Evolutionary conservation across 129 eudicot genomes (phyloP), one percentile per base, ranked within the genome.

Genomic region (Lactuca saligna): DNA sequence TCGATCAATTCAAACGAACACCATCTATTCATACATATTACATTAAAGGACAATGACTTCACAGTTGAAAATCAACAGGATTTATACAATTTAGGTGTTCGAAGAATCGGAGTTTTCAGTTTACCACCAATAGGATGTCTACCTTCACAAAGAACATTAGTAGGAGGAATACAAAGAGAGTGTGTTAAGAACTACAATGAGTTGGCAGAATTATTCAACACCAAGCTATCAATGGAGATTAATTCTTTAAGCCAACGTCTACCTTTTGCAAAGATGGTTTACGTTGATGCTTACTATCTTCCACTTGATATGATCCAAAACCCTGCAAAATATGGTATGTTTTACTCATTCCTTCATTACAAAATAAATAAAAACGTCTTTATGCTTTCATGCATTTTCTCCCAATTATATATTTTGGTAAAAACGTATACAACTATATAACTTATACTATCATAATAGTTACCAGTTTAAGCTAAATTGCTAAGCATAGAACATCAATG

Each of bases 101-200:
- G 96, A 25, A 75, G 87, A 65, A 82, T 86, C 4, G 96, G 84
- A 33, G 81, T 88, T 32, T 78, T 79, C 41, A 78, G 91, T 55
- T 49, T 86, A 44, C 95, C 95, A 49, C 98, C 98, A 1, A 64
- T 86, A 42, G 98, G 98, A 54, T 86, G 94, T 74, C 54, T 88
- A 63, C 98, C 96, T 12, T 82, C 94, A 55, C 94, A 83, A 53
- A 82, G 98, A 75, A 91, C 96, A 0, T 66, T 86, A 59, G 63
- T 29, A 65, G 96, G 98, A 63, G 98, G 98, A 63, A 54, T 69
- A 16, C 50, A 37, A 42, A 88, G 98, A 68, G 41, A 77, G 7
- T 86, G 94, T 61, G 88, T 73, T 14, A 80, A 68, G 4, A 54
- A 75, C 32, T 76, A 80, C 62, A 82, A 86, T 68, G 69, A 86